Percentiles rank a stretch among this genome's conserved stretches.
These are phyloP conservation scores for Psilocybe sp. DNA, from an alignment of 768 basidiomycete species.

Conservation along the genomic window DNA sequence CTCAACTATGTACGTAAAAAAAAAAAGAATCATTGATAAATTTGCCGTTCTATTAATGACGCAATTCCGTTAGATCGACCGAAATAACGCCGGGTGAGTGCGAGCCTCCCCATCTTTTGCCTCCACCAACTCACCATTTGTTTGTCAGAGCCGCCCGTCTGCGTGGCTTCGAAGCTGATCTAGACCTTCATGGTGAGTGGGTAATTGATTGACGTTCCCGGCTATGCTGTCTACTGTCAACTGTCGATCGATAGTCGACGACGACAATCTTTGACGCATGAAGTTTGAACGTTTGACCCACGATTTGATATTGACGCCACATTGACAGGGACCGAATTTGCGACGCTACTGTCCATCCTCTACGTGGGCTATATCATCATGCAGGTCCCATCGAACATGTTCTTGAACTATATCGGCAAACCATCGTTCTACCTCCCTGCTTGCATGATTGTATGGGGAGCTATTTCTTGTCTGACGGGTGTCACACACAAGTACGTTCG, in stretches of 20 bases:
- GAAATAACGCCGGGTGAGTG: conserved; percentile 67
- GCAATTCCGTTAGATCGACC: conserved; percentile 49
- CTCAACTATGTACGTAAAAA: conserved; percentile 44
- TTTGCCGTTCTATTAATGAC: conserved; percentile 3
- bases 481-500: conserved; percentile 34
- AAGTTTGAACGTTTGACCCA: no score
- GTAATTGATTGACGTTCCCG: no score
- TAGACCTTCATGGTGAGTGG: conserved; percentile 45
- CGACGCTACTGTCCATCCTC: conserved; percentile 63
- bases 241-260: no score
- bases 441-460: conserved; percentile 77
- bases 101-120: no score
- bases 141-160: conserved; percentile 75
- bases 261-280: no score
- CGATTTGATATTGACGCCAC: background rate
- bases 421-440: conserved; percentile 65
- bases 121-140: no score
- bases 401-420: conserved; percentile 62
- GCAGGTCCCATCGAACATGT: conserved; percentile 83
- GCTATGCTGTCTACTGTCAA: no score
- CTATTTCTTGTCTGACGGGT: conserved; percentile 54
- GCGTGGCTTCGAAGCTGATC: conserved; percentile 65
- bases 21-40: background rate
- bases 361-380: conserved; percentile 76
- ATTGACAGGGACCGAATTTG: conserved; percentile 52